Evolutionary conservation across 805 yeast genomes (phyloP), one percentile per base, ranked within the genome.

Genomic region (Suhomyces sp.): DNA sequence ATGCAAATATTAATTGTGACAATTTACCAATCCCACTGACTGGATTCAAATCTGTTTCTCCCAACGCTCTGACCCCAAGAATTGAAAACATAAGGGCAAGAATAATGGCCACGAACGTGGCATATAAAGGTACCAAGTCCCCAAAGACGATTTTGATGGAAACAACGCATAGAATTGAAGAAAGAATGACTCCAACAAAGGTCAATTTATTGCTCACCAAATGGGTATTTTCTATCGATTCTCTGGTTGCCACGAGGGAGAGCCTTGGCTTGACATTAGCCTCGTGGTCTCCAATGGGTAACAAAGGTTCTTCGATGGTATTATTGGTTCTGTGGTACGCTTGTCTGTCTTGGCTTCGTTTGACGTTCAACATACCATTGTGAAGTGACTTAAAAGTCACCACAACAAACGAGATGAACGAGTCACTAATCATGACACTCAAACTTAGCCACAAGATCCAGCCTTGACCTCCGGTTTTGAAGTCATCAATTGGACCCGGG

Each of bases 361-460:
- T 43, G 44, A 48, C 33, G n/a, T 24, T 22, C 12, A 43, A 17
- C 12, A 58, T n/a, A 6, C 51, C 55, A 20, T 52, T 46, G 31
- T 46, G 46, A 5, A 74, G 43, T 1, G 86, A 80, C 54, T 73
- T 81, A 2, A 67, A 55, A 0, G 84, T 75, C 5, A 87, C 83
- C 3, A 87, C 87, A 0, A 81, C 54, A 60, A 93, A 87, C 1
- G 96, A 86, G 3, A 92, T 89, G 3, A 89, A 74, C 7, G 97
- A 87, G 64, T 93, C 99, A 47, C 89, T 85, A 17, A 93, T 89
- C 99, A 93, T 93, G 47, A 92, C 90, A 21, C 97, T 85, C 58
- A 93, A 77, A 65, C 96, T 85, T 50, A 91, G 76, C 99, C 99
- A 93, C 65, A 93, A 75, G 50, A 94, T 89, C 99, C 99, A 93